phyloP scores from a whole-genome alignment of 441 rosid genomes.

The Flueggea neowawraea region DNA sequence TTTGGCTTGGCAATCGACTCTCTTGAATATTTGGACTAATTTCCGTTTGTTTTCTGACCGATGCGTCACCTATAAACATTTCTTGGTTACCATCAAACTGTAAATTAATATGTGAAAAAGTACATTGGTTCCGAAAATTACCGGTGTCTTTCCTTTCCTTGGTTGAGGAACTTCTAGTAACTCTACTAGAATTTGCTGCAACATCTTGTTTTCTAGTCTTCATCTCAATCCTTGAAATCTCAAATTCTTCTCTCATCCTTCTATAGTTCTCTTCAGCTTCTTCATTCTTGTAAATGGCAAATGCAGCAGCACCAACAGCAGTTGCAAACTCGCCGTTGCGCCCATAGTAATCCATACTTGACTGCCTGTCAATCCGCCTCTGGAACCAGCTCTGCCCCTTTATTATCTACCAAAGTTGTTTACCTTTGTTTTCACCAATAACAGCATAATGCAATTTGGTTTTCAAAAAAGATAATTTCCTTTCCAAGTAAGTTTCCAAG shows the following conservation, averaged over 20 bases:
- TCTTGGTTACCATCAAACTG: background rate
- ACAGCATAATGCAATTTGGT: too few species aligned
- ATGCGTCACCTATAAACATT: constrained; percentile 26
- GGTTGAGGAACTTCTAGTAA: constrained; percentile 17
- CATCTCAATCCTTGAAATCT: constrained; percentile 22
- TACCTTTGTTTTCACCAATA: too few species aligned
- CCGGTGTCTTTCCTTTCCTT: constrained; percentile 36
- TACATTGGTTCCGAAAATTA: constrained; percentile 1
- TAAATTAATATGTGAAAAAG: too few species aligned
- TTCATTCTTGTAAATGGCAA: constrained; percentile 36
- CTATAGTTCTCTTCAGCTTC: constrained; percentile 28
- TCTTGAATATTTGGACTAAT: constrained; percentile 17
- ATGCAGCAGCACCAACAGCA: constrained; percentile 73
- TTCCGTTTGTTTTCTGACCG: constrained; percentile 12
- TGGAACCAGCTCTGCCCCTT: constrained; percentile 25
- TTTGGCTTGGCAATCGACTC: constrained; percentile 16
- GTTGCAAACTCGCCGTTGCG: constrained; percentile 36
- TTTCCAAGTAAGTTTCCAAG: too few species aligned
- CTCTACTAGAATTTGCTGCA: constrained; percentile 9
- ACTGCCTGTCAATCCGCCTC: constrained; percentile 6
- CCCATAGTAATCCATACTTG: constrained; percentile 25
- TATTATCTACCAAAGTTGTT: constrained; percentile 13
- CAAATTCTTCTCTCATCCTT: constrained; percentile 35
- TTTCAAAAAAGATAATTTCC: too few species aligned
- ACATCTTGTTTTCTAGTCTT: constrained; percentile 18